These are phyloP conservation scores for Cardamine chenopodiifolia DNA, from an alignment of 345 rosid species.

Conservation along the genomic window DNA sequence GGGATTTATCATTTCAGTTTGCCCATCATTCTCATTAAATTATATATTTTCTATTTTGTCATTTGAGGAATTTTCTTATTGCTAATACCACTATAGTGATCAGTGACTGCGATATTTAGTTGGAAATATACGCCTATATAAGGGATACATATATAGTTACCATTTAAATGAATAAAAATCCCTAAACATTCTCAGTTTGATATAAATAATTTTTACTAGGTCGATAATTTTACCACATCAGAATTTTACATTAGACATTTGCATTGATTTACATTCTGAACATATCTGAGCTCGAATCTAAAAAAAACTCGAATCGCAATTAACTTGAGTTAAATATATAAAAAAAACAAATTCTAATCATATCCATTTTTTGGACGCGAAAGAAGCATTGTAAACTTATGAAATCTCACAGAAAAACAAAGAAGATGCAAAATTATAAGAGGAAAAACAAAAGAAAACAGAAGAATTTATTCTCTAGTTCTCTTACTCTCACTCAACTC, in stretches of 20 bases:
- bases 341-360: background rate
- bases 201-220: background rate
- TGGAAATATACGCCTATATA: background rate
- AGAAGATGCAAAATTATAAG: conserved; percentile 12
- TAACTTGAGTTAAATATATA: background rate
- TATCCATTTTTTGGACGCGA: conserved; percentile 3
- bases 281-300: background rate
- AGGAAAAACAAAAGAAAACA: conserved; percentile 31
- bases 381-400: background rate
- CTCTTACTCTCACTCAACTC: conserved; percentile 36
- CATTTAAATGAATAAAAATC: background rate
- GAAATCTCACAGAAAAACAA: conserved; percentile 17
- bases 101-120: background rate
- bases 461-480: conserved; percentile 23
- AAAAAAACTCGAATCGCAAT: conserved; percentile 10
- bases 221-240: conserved; percentile 1
- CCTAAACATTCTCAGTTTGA: background rate
- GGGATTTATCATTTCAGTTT: conserved; percentile 22
- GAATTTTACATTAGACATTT: background rate
- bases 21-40: background rate
- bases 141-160: background rate
- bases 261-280: background rate
- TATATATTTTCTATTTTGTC: background rate
- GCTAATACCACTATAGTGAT: background rate
- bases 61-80: background rate